Conservation (phyloP, 2,329 filamentous ascomycete species). For the Stromatinia cepivora region DNA sequence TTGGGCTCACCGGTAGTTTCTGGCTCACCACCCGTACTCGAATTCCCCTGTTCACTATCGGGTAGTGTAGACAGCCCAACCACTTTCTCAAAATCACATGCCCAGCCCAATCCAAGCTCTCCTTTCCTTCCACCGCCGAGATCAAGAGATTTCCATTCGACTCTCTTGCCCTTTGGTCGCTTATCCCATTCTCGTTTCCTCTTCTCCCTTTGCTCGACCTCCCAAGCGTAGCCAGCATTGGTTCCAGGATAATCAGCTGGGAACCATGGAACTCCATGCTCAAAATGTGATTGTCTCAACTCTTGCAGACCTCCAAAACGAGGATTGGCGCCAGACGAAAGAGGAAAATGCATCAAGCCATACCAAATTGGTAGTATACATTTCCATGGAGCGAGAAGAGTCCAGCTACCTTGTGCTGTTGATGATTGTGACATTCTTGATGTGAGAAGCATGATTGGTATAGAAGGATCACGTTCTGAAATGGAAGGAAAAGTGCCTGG, state of each 20-base stretch:
- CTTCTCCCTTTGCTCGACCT: constrained; percentile 61
- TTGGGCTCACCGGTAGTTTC: background rate
- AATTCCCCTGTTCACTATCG: constrained; percentile 22
- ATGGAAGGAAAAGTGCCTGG: constrained; percentile 64
- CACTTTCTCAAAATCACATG: constrained; percentile 73
- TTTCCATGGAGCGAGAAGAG: constrained; percentile 84
- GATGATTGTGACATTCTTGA: constrained; percentile 51
- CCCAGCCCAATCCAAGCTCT: constrained; percentile 79
- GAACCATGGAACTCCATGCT: constrained; percentile 77
- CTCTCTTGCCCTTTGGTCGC: constrained; percentile 77
- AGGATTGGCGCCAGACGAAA: constrained; percentile 77
- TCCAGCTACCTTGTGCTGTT: constrained; percentile 71
- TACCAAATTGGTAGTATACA: constrained; percentile 87
- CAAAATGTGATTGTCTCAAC: constrained; percentile 76
- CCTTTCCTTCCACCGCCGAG: constrained; percentile 74
- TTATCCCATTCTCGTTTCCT: constrained; percentile 69
- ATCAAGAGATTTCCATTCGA: constrained; percentile 72
- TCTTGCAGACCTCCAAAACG: constrained; percentile 82
- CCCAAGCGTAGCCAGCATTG: constrained; percentile 75
- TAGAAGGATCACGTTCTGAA: constrained; percentile 64
- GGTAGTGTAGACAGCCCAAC: constrained; percentile 23
- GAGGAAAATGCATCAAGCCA: constrained; percentile 75
- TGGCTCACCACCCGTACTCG: background rate
- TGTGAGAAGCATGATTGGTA: constrained; percentile 73
- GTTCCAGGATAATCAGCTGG: constrained; percentile 83